Base-by-base conservation (phyloP, 208 protist genomes). In the Trypanosoma mega region DNA sequence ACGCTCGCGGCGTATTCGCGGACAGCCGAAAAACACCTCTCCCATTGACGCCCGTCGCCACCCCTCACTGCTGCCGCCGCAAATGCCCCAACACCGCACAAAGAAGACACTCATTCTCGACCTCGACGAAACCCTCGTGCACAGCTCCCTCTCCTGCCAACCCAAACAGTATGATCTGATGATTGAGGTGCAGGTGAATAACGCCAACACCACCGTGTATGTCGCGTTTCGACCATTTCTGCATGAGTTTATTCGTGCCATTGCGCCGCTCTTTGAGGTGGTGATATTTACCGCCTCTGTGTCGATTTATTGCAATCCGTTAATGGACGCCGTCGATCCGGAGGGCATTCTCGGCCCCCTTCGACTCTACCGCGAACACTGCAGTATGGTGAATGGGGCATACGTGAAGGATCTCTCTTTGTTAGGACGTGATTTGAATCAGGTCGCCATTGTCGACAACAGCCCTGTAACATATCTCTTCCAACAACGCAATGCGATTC, bases 381-480 rank as follows among this genome's bases (percentile, higher is more conserved):
- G 90, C 53, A 93, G 81, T 47, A 70, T 92, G 4, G 67, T 90
- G 5, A 81, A 78, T 59, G 76, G 80, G 4, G 82, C 85, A 27
- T 94, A 82, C 59, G 87, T 96, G 60, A 96, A 96, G 59, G 90
- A 94, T 53, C 71, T 96, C 9, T 94, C 89, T 20, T 52, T 93
- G 14, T 57, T 97, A 12, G 92, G 92, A 23, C 82, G 92, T 9
- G 67, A 85, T 30, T 50, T 97, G 29, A 74, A 90, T 11, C 70
- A 82, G 31, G 76, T 82, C 0, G 78, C 68, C 18, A 93, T 96
- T 73, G 80, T 97, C 36, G 91, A 95, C 66, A 97, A 97, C 67
- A 93, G 85, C 63, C 87, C 89, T n/a, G 81, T 92, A n/a, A 76
- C 89, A 29, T 94, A 96, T 55, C 49, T 94, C 11, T 93, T 96